These are phyloP conservation scores for Jasminum sambac DNA, from an alignment of 257 asterid species.

Conservation along the genomic window DNA sequence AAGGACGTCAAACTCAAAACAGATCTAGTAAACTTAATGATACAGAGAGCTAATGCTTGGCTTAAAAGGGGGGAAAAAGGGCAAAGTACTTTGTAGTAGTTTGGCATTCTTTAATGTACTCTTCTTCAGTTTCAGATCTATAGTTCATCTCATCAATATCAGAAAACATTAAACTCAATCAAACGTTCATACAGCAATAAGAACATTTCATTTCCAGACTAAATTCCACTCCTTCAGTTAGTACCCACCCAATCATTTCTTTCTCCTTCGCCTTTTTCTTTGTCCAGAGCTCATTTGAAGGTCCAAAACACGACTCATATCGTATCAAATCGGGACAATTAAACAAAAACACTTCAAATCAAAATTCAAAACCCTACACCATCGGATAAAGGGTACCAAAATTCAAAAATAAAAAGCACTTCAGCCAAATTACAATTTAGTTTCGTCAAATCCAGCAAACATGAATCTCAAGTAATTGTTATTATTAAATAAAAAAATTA, in stretches of 20 bases:
- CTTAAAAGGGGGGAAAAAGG: slow-evolving; percentile 29
- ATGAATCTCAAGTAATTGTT: background rate
- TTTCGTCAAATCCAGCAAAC: background rate
- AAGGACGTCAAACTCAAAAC: slow-evolving; percentile 6
- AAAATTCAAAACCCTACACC: slow-evolving; percentile 21
- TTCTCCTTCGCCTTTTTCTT: slow-evolving; percentile 31
- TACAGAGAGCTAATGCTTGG: slow-evolving; percentile 24
- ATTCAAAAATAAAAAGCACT: slow-evolving; percentile 17
- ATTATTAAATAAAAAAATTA: background rate
- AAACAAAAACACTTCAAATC: slow-evolving; percentile 5
- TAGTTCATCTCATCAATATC: slow-evolving; percentile 10
- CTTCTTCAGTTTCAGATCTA: slow-evolving; percentile 32
- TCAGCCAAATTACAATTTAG: background rate
- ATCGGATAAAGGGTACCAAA: background rate
- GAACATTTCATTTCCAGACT: too few relatives aligned
- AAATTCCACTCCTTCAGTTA: slow-evolving; percentile 12
- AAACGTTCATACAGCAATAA: slow-evolving; percentile 3
- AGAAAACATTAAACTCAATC: slow-evolving; percentile 1
- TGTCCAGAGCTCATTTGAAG: slow-evolving; percentile 30
- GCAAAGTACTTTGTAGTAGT: slow-evolving; percentile 5
- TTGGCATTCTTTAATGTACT: background rate
- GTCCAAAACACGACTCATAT: slow-evolving; percentile 15
- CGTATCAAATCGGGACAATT: background rate
- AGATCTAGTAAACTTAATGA: slow-evolving; percentile 23
- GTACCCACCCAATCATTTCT: background rate